These are phyloP conservation scores for Cyberlindnera meyerae DNA, from an alignment of 805 yeast species.

Conservation along the genomic window DNA sequence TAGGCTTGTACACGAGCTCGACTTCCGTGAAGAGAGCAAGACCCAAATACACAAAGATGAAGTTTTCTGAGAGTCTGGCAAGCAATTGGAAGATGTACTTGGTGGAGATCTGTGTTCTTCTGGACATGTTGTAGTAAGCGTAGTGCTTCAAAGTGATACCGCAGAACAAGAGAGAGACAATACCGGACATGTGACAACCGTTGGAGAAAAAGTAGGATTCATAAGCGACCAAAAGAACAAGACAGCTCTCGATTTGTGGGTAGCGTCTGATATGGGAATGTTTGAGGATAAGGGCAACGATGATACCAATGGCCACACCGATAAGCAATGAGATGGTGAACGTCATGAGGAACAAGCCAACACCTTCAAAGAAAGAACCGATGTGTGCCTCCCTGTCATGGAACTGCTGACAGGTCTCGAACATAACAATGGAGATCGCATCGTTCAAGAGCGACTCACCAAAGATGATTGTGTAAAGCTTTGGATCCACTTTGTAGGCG, in stretches of 20 bases:
- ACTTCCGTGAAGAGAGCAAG: constrained; percentile 94
- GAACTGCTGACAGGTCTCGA: constrained; percentile 95
- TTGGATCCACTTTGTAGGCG: constrained; percentile 97
- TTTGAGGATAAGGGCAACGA: constrained; percentile 84
- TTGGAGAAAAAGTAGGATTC: constrained; percentile 96
- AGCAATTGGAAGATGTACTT: constrained; percentile 90
- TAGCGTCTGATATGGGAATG: constrained; percentile 90
- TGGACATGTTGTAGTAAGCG: constrained; percentile 95
- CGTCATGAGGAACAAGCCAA: constrained; percentile 88
- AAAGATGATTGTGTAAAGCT: constrained; percentile 91
- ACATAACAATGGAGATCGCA: constrained; percentile 98
- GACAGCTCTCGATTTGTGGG: constrained; percentile 96
- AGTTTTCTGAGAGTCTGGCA: constrained; percentile 94
- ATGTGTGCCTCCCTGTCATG: constrained; percentile 78
- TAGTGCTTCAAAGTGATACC: constrained; percentile 96
- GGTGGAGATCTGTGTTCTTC: constrained; percentile 94
- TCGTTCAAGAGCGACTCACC: constrained; percentile 95
- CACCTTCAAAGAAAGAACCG: constrained; percentile 84
- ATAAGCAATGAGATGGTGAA: constrained; percentile 87
- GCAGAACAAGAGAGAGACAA: constrained; percentile 88
- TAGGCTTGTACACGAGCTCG: constrained; percentile 89
- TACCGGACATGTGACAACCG: constrained; percentile 99
- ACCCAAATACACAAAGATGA: constrained; percentile 92
- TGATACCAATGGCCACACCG: constrained; percentile 81
- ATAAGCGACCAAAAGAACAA: constrained; percentile 85